Evolutionary conservation across 345 rosid genomes (phyloP).

Genomic region (Gossypium thurberi): DNA sequence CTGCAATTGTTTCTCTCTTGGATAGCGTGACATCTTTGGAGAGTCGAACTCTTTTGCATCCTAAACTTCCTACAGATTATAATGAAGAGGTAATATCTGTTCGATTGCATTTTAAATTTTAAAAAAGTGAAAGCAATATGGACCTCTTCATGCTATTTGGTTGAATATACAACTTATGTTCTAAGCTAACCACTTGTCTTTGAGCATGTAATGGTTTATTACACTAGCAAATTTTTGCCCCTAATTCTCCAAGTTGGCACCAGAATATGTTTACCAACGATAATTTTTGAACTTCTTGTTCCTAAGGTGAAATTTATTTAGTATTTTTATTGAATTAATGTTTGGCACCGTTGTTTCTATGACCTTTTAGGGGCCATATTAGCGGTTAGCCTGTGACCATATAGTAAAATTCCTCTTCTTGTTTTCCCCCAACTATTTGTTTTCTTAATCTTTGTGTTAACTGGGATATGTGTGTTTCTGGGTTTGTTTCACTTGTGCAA

Average conservation of each 20-base stretch:
- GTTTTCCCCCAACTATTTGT: not conserved
- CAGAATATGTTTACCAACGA: not conserved
- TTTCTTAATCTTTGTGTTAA: not conserved
- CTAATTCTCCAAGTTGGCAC: not conserved
- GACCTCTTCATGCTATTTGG: not conserved
- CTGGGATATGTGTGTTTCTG: not conserved
- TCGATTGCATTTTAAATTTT: not conserved
- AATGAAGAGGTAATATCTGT: conserved; percentile 38
- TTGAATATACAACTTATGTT: not conserved
- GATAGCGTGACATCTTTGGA: conserved; percentile 60
- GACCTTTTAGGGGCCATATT: not conserved
- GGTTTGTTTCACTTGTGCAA: not conserved
- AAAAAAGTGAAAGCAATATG: not conserved
- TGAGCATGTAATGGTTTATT: not conserved
- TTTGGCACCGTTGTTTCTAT: not conserved
- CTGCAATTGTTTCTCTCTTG: conserved; percentile 50
- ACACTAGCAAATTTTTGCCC: not conserved
- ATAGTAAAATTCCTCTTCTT: not conserved
- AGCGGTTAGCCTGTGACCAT: not conserved
- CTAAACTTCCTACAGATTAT: conserved; percentile 23
- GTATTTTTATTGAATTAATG: conserved; percentile 8
- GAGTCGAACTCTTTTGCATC: conserved; percentile 33
- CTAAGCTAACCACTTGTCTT: not conserved
- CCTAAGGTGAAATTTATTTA: not conserved
- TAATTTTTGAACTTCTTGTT: not conserved